phyloP scores from a whole-genome alignment of 306 rosid genomes.

The Dalbergia oliveri region DNA sequence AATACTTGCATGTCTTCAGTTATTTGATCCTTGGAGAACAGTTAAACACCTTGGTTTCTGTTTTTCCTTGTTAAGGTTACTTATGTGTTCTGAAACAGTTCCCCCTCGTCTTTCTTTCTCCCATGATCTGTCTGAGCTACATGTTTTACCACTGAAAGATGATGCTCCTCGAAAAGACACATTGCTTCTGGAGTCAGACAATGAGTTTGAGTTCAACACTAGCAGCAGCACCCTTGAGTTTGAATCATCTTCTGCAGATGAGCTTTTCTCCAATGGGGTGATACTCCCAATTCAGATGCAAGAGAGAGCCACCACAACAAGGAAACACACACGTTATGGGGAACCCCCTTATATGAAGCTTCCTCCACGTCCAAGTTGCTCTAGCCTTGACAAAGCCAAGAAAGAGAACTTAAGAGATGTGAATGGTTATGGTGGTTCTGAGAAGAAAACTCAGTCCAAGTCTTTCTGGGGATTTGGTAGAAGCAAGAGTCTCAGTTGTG shows the following conservation, averaged over 20 bases:
- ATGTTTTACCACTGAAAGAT: conserved; percentile 33
- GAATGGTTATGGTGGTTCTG: conserved; percentile 13
- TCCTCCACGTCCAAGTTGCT: conserved; percentile 60
- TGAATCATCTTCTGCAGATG: conserved; percentile 76
- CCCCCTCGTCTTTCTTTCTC: conserved; percentile 80
- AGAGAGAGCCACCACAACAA: conserved; percentile 30
- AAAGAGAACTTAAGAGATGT: conserved; percentile 41
- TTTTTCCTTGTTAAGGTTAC: neutral
- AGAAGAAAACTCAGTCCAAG: conserved; percentile 56
- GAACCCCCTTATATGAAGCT: conserved; percentile 39
- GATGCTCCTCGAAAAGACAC: conserved; percentile 54
- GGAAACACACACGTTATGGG: conserved; percentile 28
- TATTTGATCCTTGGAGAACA: conserved; percentile 12
- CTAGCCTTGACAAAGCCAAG: conserved; percentile 44
- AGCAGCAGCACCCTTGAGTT: conserved; percentile 46
- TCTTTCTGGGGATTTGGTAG: conserved; percentile 81
- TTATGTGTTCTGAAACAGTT: conserved; percentile 69
- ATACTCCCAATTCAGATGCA: conserved; percentile 68
- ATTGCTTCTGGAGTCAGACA: conserved; percentile 54
- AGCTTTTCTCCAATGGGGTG: conserved; percentile 82
- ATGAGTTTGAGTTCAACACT: conserved; percentile 76
- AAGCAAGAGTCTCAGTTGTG: conserved; percentile 79
- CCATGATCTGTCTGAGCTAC: conserved; percentile 46
- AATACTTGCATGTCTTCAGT: neutral
- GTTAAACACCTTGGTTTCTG: neutral